Base-by-base conservation (phyloP, 176 grass and related monocot genomes). In the Lolium perenne region DNA sequence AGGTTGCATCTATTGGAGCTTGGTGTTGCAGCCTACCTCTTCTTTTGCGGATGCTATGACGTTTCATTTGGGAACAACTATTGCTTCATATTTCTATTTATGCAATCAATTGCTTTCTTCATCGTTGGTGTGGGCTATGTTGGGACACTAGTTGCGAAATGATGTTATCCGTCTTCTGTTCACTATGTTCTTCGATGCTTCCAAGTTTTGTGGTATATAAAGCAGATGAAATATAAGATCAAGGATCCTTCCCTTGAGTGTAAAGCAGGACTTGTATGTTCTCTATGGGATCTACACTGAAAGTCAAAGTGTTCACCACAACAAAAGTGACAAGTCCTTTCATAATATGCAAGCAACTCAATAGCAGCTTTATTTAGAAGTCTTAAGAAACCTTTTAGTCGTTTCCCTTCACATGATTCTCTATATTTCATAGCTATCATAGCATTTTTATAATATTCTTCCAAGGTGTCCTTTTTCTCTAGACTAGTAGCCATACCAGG, bases 21-120 rank as follows among this genome's bases (percentile, higher is more conserved):
- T 57, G 84, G 83, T 64, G 57, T 90, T 10, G 91, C 83, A 85
- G 80, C 88, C 14, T 95, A 91, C 72, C 91, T 95, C 83, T 85
- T 89, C 76, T 91, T 93, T 61, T 95, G 94, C n/a, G 94, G 88
- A 84, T 95, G 84, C 86, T 89, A 95, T 2, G 77, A 87, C 50
- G 5, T 93, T 15, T 16, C 84, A 46, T 89, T 87, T 56, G 89
- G 91, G 72, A 89, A 83, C 9, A 93, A 85, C 53, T 82, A 83
- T 60, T 93, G 89, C 84, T 89, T 87, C 83, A 43, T 93, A 64
- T 95, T 84, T 86, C 80, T 93, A n/a, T 93, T 89, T 76, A 72
- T 95, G 18, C 91, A 93, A 85, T 92, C 91, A 58, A 76, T 89
- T 18, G 86, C 94, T 56, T 95, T 95, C 84, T 93, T 95, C 60